phyloP scores from a whole-genome alignment of 176 grass and related monocot species.

The Triticum monococcum region DNA sequence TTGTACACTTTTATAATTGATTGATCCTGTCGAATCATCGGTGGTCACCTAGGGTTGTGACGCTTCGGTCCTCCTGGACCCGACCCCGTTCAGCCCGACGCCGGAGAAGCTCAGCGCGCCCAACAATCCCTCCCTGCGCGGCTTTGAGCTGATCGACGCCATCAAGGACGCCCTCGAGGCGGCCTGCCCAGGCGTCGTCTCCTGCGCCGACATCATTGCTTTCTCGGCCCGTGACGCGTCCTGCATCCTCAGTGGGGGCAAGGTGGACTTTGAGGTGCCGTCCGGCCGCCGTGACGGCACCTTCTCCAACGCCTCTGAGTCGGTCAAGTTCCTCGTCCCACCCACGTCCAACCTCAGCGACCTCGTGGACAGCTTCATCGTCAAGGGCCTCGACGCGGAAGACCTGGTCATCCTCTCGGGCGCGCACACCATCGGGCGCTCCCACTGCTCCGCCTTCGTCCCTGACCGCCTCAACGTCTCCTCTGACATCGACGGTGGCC shows the following conservation, averaged over 20 bases:
- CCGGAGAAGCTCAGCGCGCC: no score
- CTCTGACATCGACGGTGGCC: not conserved
- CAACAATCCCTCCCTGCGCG: no score
- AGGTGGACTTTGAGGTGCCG: constrained; percentile 17
- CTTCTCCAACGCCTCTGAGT: constrained; percentile 29
- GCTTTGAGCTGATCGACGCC: no score
- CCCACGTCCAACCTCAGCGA: not conserved
- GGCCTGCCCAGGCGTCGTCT: constrained; percentile 34
- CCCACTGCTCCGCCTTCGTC: constrained; percentile 52
- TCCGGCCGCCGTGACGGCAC: constrained; percentile 21
- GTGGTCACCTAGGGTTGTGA: not conserved
- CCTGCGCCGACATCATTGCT: constrained; percentile 56
- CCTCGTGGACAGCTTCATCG: constrained; percentile 1
- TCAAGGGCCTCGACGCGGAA: not conserved
- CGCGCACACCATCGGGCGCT: constrained; percentile 38
- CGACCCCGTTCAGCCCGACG: no score
- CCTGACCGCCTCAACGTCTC: not conserved
- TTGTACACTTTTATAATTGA: no score
- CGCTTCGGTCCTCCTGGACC: no score
- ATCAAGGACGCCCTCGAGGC: constrained; percentile 59
- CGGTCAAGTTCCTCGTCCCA: constrained; percentile 14
- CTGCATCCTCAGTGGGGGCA: not conserved
- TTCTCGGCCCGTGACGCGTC: not conserved
- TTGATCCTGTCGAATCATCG: not conserved
- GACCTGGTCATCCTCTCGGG: constrained; percentile 50